phyloP scores from a whole-genome alignment of 2,329 filamentous ascomycete species.

The Beauveria sp. region DNA sequence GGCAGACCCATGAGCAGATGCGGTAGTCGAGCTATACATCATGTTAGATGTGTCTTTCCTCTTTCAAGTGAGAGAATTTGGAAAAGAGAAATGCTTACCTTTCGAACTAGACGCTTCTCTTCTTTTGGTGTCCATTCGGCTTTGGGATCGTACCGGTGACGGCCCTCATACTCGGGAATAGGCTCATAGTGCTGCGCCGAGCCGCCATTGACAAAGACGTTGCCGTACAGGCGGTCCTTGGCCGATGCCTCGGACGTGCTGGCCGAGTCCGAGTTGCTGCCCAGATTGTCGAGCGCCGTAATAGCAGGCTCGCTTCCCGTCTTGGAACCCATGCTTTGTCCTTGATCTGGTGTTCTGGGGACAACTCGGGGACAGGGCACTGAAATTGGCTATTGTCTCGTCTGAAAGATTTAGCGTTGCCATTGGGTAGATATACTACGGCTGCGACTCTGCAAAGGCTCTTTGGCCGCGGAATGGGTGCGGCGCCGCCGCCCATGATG shows the following conservation, averaged over 20 bases:
- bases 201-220: slow-evolving; percentile 3
- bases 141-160: slow-evolving; percentile 50
- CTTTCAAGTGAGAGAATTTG: neutral
- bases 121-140: slow-evolving; percentile 50
- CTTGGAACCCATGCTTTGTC: neutral
- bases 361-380: no score
- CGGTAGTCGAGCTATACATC: slow-evolving; percentile 20
- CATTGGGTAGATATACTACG: neutral
- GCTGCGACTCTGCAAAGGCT: neutral
- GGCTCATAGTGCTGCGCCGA: slow-evolving; percentile 34
- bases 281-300: neutral
- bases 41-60: neutral
- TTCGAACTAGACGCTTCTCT: slow-evolving; percentile 29
- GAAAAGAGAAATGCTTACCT: neutral
- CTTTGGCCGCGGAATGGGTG: neutral
- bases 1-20: slow-evolving; percentile 34
- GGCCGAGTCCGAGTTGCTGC: slow-evolving; percentile 1
- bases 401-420: neutral
- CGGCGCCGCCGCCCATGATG: neutral
- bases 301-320: neutral
- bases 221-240: neutral
- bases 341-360: neutral
- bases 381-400: neutral
- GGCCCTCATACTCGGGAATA: slow-evolving; percentile 48
- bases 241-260: neutral